These are phyloP conservation scores for Suillus plorans DNA, from an alignment of 768 basidiomycete species.

Conservation along the genomic window DNA sequence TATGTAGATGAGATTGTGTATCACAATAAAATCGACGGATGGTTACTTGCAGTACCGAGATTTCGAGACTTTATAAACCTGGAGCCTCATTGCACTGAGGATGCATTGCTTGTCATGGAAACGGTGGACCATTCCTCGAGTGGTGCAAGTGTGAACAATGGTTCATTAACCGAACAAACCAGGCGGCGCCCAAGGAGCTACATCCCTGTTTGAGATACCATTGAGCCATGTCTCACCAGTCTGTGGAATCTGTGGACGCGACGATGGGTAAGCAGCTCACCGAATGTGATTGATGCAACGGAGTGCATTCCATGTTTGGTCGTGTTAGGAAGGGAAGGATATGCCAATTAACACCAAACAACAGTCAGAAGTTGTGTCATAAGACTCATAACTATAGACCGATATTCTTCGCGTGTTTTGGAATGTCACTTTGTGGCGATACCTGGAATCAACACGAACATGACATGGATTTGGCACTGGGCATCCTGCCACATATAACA, in stretches of 20 bases:
- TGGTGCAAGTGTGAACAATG: slow-evolving; percentile 1
- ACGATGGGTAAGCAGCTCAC: neutral
- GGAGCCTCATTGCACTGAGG: neutral
- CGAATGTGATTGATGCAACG: no score
- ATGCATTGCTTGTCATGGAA: neutral
- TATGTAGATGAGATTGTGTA: neutral
- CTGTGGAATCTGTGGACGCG: neutral
- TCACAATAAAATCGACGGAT: neutral
- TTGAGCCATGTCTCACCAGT: neutral
- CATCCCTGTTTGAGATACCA: neutral
- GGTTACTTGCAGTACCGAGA: neutral
- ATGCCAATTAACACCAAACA: slow-evolving; percentile 1
- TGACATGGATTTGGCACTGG: slow-evolving; percentile 8
- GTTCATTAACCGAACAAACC: slow-evolving; percentile 3
- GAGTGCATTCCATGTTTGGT: neutral
- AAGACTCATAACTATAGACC: neutral
- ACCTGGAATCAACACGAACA: neutral
- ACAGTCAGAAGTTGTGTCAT: neutral
- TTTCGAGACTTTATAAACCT: neutral
- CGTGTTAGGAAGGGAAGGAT: neutral
- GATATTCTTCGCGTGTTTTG: neutral
- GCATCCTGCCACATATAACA: slow-evolving; percentile 39
- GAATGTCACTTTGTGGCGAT: neutral
- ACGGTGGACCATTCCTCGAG: neutral
- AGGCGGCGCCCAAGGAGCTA: no score